Evolutionary conservation across 441 rosid species (phyloP).

Genomic region (Bruguiera hainesii): DNA sequence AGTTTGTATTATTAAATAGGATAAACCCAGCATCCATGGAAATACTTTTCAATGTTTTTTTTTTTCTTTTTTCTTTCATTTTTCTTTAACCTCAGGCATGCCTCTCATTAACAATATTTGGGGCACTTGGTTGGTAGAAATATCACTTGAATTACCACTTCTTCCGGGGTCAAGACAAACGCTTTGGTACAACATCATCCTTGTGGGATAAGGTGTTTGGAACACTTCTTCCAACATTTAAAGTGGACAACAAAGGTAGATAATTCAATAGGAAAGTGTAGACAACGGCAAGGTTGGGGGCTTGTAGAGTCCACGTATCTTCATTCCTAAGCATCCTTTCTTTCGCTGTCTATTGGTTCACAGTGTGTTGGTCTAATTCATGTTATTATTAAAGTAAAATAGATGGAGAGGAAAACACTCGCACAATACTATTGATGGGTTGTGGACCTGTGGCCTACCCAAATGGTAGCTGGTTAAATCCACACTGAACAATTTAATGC

Average conservation of each 20-base stretch:
- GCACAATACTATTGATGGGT: neutral
- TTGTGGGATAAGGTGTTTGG: constrained; percentile 88
- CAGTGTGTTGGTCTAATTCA: constrained; percentile 6
- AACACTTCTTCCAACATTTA: constrained; percentile 55
- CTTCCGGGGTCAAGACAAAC: constrained; percentile 63
- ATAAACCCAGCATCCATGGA: too few relatives aligned
- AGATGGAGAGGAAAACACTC: too few relatives aligned
- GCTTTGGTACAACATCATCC: constrained; percentile 88
- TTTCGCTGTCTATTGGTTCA: constrained; percentile 10
- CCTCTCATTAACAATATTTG: neutral
- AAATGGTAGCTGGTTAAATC: neutral
- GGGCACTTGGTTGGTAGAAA: constrained; percentile 47
- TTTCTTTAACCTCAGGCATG: too few relatives aligned
- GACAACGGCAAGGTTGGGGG: constrained; percentile 13
- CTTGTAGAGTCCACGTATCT: neutral
- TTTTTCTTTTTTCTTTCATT: too few relatives aligned
- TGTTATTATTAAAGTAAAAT: too few relatives aligned
- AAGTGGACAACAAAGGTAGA: constrained; percentile 39
- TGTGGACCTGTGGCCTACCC: neutral
- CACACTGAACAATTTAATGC: neutral
- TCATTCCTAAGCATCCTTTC: constrained; percentile 18
- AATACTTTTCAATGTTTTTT: too few relatives aligned
- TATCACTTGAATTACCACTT: constrained; percentile 98
- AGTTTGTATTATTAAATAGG: too few relatives aligned
- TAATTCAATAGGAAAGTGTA: constrained; percentile 25